phyloP scores from a whole-genome alignment of 768 basidiomycete species.

The Lactifluus hygrophoroides region DNA sequence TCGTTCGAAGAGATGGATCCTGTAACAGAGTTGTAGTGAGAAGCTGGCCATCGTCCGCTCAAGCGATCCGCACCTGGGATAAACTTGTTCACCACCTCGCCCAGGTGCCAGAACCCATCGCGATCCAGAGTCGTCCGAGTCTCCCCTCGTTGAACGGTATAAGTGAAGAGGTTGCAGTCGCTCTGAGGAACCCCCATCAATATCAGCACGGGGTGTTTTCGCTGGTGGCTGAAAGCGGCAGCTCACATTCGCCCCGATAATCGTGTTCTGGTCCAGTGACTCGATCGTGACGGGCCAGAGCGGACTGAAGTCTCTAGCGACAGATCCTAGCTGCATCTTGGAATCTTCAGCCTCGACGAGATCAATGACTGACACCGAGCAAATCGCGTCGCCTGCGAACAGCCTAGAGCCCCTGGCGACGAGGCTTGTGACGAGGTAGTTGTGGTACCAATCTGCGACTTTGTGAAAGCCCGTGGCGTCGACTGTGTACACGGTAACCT shows the following conservation, averaged over 20 bases:
- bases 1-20: slow-evolving; percentile 48
- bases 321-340: slow-evolving; percentile 26
- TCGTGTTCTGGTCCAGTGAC: slow-evolving; percentile 40
- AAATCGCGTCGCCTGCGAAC: slow-evolving; percentile 72
- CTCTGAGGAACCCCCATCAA: slow-evolving; percentile 33
- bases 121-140: slow-evolving; percentile 44
- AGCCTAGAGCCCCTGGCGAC: slow-evolving; percentile 46
- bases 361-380: slow-evolving; percentile 65
- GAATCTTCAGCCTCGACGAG: slow-evolving; percentile 35
- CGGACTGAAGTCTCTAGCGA: slow-evolving; percentile 69
- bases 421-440: slow-evolving; percentile 68
- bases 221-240: slow-evolving; percentile 2
- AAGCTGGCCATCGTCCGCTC: too few relatives aligned
- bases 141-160: slow-evolving; percentile 39
- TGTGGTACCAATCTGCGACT: slow-evolving; percentile 66
- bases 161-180: slow-evolving; percentile 59
- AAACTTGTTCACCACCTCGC: slow-evolving; percentile 73
- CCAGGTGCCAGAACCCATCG: slow-evolving; percentile 64
- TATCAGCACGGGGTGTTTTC: not conserved
- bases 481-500: slow-evolving; percentile 34
- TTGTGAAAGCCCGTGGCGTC: slow-evolving; percentile 34
- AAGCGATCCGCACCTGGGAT: slow-evolving; percentile 41
- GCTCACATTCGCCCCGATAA: slow-evolving; percentile 73
- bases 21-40: slow-evolving; percentile 26
- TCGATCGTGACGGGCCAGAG: slow-evolving; percentile 67